Evolutionary conservation across 805 yeast species (phyloP).

Genomic region (Yamadazyma philogaea): DNA sequence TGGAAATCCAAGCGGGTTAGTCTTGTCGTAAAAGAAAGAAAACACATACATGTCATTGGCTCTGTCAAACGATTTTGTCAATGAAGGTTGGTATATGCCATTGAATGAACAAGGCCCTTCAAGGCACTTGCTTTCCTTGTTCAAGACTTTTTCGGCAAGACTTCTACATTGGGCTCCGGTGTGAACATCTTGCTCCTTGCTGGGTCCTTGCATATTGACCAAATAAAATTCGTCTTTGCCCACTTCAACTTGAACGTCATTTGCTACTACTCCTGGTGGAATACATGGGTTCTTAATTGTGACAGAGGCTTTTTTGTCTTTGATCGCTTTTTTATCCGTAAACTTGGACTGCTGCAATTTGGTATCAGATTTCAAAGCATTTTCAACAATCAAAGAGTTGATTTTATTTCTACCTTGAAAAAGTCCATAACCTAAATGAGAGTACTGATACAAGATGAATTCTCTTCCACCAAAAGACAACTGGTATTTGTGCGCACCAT

Average conservation of each 20-base stretch:
- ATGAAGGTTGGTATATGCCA: slow-evolving; percentile 95
- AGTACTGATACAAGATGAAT: slow-evolving; percentile 83
- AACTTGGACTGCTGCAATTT: slow-evolving; percentile 21
- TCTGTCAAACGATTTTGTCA: slow-evolving; percentile 69
- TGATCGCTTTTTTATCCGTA: slow-evolving; percentile 24
- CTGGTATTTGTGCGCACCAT: slow-evolving; percentile 85
- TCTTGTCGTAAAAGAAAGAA: slow-evolving; percentile 93
- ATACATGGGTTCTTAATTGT: slow-evolving; percentile 78
- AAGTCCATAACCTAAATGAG: slow-evolving; percentile 94
- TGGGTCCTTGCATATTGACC: slow-evolving; percentile 65
- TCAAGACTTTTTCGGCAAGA: slow-evolving; percentile 76
- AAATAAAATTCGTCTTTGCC: slow-evolving; percentile 42
- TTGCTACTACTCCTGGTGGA: slow-evolving; percentile 69
- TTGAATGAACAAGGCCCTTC: slow-evolving; percentile 89
- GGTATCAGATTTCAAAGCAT: slow-evolving; percentile 35
- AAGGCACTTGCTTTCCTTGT: slow-evolving; percentile 77
- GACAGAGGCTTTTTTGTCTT: slow-evolving; percentile 35
- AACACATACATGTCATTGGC: slow-evolving; percentile 81
- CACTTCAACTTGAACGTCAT: slow-evolving; percentile 58
- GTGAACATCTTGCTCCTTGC: slow-evolving; percentile 21
- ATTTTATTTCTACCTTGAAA: slow-evolving; percentile 90
- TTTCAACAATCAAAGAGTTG: slow-evolving; percentile 59
- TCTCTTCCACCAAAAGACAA: slow-evolving; percentile 77
- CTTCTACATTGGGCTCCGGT: slow-evolving; percentile 83
- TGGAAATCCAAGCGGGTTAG: slow-evolving; percentile 95